Base-by-base conservation (phyloP, 148 eudicot species). In the Cornus florida region DNA sequence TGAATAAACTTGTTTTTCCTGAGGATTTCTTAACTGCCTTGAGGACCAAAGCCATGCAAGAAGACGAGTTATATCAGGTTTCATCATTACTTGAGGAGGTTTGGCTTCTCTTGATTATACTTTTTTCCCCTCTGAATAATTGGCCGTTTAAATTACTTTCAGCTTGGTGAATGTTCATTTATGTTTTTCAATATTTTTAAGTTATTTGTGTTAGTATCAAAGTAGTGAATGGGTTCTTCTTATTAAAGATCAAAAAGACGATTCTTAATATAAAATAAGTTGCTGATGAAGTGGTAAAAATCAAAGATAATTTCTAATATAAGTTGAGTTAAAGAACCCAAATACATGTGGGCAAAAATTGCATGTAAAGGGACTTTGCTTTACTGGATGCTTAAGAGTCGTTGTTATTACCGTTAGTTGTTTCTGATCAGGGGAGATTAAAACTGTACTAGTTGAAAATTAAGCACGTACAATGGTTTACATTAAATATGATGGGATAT, bases 21-120 rank as follows among this genome's bases (percentile, higher is more conserved):
- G 94, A 90, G 76, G 92, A 91, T 10, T 88, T 94, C 74, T 74
- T 94, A 78, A 83, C 91, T 83, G 81, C 97, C 43, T 84, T 94
- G 86, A 89, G 98, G 87, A 94, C 98, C 72, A 81, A 92, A 85
- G 86, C 98, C 82, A 90, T 94, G 95, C 88, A 86, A 64, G 97
- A 94, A 79, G 82, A 83, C 57, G 94, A 94, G 78, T 79, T 92
- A 67, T 87, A 85, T 77, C 89, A 82, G 79, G 98, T 90, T 73
- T 86, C 92, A 78, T 86, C 95, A 32, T 80, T 92, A 75, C 92
- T 94, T 75, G 89, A 89, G 85, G 98, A 91, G 97, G 98, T 94
- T 35, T 39, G 75, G 64, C 82, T 80, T 48, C 62, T 76, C 77
- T 69, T 38, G 69, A 39, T 28, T 66, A 79, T 77, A 53, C 53